Base-by-base conservation (phyloP, 192 early-diverging fungal genomes). In the Coemansia sp. region DNA sequence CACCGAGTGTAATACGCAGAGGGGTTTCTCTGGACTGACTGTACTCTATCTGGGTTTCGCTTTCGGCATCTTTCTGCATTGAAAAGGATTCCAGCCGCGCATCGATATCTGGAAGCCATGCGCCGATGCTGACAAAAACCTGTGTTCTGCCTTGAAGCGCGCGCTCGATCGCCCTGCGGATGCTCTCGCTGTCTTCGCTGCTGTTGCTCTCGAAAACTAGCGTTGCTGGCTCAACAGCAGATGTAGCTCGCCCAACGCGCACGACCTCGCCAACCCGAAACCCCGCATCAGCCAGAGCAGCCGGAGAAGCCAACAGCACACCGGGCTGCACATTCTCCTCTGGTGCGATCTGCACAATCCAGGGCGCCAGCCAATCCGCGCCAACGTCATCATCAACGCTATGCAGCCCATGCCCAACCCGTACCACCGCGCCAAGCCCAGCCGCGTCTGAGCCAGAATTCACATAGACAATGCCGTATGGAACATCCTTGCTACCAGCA, bases 311-410 rank as follows among this genome's bases (percentile, higher is more conserved):
- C 33, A 76, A 39, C 5, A 83, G 63, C 38, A 78, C 75, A 15
- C 74, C 80, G 1, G 80, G 80, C 64, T 83, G 80, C 52, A 83
- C 72, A 1, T 35, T 38, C 5, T 43, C 52, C 11, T 66, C 65
- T 1, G 55, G 58, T 33, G 61, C 63, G 32, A 86, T 53, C 22
- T 22, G 56, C 34, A 68, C 68, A 1, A 72, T 53, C 60, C 67
- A 71, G 22, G 73, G 70, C 14, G 58, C 38, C 57, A 73, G 51
- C 22, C 73, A 75, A 3, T 63, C 61, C 9, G 72, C 20, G 14
- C 39, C 60, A 54, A 59, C 51, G 76, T 68, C 35, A 70, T 80
- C 48, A n/a, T 33, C 4, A 12, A 65, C n/a, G 51, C 37, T 11
- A 4, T 18, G 53, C 52, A 18, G 22, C 14, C 54, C 57, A 38